phyloP scores from a whole-genome alignment of 1,139 yeast genomes.

The Pneumocystis wakefieldiae region DNA sequence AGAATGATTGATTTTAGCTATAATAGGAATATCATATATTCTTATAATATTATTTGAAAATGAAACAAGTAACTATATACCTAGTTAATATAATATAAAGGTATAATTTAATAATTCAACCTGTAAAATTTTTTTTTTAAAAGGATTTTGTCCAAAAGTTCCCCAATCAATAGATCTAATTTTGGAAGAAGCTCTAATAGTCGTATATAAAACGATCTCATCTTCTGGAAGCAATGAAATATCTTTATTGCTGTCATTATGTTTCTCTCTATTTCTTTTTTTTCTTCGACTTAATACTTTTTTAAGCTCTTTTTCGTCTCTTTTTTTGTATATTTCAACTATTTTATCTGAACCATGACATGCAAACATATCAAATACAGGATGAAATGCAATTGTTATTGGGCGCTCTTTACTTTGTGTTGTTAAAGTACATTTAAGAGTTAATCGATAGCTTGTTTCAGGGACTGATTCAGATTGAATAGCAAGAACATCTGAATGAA shows the following conservation, averaged over 20 bases:
- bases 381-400: constrained; percentile 41
- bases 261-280: constrained; percentile 58
- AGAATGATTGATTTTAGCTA: constrained; percentile 29
- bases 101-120: constrained; percentile 4
- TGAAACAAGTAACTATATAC: constrained; percentile 46
- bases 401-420: constrained; percentile 73
- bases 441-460: constrained; percentile 30
- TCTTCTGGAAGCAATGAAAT: constrained; percentile 19
- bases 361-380: constrained; percentile 36
- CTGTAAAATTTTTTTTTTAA: constrained; percentile 17
- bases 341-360: constrained; percentile 69
- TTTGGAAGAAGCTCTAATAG: constrained; percentile 23
- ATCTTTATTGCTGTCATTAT: constrained; percentile 33
- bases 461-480: background rate
- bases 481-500: constrained; percentile 40
- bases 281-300: constrained; percentile 69
- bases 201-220: constrained; percentile 22
- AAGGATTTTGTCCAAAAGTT: background rate
- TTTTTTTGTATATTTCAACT: constrained; percentile 64
- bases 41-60: constrained; percentile 64
- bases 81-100: constrained; percentile 19
- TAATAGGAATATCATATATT: constrained; percentile 43
- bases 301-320: constrained; percentile 62
- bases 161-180: constrained; percentile 25
- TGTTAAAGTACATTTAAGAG: constrained; percentile 51